Base-by-base conservation (phyloP, 2,329 filamentous ascomycete genomes). In the Arthrinium phaeospermum region DNA sequence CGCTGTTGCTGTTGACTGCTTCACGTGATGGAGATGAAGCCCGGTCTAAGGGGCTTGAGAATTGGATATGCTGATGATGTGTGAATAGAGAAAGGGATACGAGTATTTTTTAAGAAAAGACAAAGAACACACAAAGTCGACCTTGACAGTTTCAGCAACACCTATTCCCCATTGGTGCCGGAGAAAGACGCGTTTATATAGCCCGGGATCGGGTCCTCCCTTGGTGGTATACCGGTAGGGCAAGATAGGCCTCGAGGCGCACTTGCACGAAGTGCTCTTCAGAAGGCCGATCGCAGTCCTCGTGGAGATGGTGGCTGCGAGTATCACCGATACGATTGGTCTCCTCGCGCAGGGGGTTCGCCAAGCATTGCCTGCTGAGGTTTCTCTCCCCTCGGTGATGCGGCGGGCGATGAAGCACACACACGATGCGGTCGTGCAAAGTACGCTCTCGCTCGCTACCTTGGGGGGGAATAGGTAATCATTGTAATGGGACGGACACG, bases 341-440 rank as follows among this genome's bases (percentile, higher is more conserved):
- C 57, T 41, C 34, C 57, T 41, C n/a, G 34, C 57, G 34, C 53
- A 64, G 57, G 30, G 53, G 19, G 57, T 22, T 61, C 57, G 57
- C 57, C 57, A 64, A 64, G 57, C 57, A 41, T 41, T 64, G 34
- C 57, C 57, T 64, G 57, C 57, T 64, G 57, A 64, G 30, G 57
- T 19, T 64, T 30, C n/a, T 22, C 30, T 64, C 57, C n/a, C 19
- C 34, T 41, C 41, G 57, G 57, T 64, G 30, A 64, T 64, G 57
- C 34, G 57, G 57, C 41, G 57, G 19, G 10, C 22, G 57, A 41
- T 14, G 57, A 41, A 41, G 16, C 57, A 64, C 19, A 49, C 22
- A 49, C 34, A 64, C 57, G 57, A 41, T 64, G 57, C 34, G 57
- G 57, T 64, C 57, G 57, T 61, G 53, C 53, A 61, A 61, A 61